Evolutionary conservation across 78 protist species (phyloP), one percentile per base, ranked within the genome.

Genomic region (Diacronema lutheri): DNA sequence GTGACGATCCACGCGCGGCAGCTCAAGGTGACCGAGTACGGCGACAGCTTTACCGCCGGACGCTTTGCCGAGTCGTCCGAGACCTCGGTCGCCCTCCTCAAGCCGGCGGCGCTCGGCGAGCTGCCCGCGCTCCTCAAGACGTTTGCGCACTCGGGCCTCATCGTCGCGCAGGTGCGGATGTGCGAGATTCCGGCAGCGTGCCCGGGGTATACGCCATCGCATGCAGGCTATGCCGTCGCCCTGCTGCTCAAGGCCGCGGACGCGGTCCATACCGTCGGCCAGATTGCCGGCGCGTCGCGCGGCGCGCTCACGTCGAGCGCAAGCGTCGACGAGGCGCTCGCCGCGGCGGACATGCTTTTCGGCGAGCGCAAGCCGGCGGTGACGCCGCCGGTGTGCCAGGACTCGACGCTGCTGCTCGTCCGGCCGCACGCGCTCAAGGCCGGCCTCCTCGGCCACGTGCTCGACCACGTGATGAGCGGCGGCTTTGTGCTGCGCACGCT

Each of bases 1-100:
- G 66, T 94, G 35, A 65, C 83, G 21, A 84, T 94, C 29, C 86
- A 86, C 62, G 25, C 92, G 31, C 71, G 96, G 4, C 90, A 91
- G 56, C 87, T 94, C 16, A 40, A 31, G 29, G 46, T 94, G 14
- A 60, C 58, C 12, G 91, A 37, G 5, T 92, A 84, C 69, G 94
- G 81, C 6, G 94, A 94, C 71, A 76, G 44, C 4, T 37, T 46
- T 81, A 94, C 94, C 9, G 79, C 58, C 26, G 26, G 23, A 13
- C 4, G 4, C 29, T 41, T 71, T 16, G 58, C 41, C 55, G 11
- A 38, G 35, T 1, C 7, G 46, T 11, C 76, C 40, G 76, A 33
- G n/a, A 13, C 29, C 44, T 31, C 31, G 50, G 16, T 44, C 50
- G 50, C 50, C 16, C 50, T 44, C 50, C 16, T 44, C 16, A 44